Evolutionary conservation across 2,329 filamentous ascomycete genomes (phyloP).

Genomic region (Pseudogymnoascus pannorum): DNA sequence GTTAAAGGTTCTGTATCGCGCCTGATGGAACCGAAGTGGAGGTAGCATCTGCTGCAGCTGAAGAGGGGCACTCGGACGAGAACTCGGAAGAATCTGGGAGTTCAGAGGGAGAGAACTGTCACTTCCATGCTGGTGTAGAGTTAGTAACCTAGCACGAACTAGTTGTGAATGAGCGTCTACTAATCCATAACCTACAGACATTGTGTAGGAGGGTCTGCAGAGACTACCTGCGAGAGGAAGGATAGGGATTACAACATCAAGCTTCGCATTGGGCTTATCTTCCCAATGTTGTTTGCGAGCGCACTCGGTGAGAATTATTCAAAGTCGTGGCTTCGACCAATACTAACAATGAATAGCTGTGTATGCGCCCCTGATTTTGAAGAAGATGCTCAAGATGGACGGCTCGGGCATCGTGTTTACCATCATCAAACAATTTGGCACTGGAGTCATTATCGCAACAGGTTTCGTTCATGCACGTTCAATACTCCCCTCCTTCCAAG

Average conservation of each 20-base stretch:
- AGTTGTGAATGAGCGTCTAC: slow-evolving; percentile 6
- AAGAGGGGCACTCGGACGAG: slow-evolving; percentile 18
- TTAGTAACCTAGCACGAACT: slow-evolving; percentile 35
- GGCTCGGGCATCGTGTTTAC: slow-evolving; percentile 44
- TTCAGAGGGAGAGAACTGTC: slow-evolving; percentile 45
- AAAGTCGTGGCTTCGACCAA: background rate
- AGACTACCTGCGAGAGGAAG: slow-evolving; percentile 42
- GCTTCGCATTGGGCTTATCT: slow-evolving; percentile 63
- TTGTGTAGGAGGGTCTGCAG: slow-evolving; percentile 14
- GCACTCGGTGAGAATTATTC: slow-evolving; percentile 42
- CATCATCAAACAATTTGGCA: slow-evolving; percentile 66
- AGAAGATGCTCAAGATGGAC: slow-evolving; percentile 47
- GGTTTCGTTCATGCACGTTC: slow-evolving; percentile 57
- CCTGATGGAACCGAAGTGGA: slow-evolving; percentile 54
- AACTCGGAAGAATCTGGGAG: slow-evolving; percentile 19
- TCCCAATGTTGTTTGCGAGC: slow-evolving; percentile 63
- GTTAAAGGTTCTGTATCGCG: slow-evolving; percentile 52
- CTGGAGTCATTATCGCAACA: slow-evolving; percentile 64
- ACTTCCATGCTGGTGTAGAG: slow-evolving; percentile 71
- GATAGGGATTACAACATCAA: slow-evolving; percentile 58
- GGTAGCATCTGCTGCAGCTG: slow-evolving; percentile 32
- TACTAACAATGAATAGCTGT: slow-evolving; percentile 38
- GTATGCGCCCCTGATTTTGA: slow-evolving; percentile 58
- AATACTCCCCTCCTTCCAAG: background rate
- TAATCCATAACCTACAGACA: slow-evolving; percentile 24